Percentiles rank a stretch among this genome's conserved stretches.
These are phyloP conservation scores for Colletotrichum phormii DNA, from an alignment of 2,329 filamentous ascomycete genomes.

Conservation along the genomic window DNA sequence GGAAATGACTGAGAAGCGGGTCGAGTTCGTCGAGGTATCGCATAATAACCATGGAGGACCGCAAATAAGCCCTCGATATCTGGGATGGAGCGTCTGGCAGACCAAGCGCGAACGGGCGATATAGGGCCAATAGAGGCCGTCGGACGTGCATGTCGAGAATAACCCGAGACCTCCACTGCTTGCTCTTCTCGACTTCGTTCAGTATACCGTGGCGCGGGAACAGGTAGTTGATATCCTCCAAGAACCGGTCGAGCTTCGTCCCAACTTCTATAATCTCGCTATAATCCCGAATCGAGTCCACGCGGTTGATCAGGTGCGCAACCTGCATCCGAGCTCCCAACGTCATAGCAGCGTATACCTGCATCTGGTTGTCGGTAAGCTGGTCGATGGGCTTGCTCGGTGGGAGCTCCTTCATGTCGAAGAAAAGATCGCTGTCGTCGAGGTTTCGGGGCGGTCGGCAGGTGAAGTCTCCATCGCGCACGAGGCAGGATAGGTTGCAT, in stretches of 20 bases:
- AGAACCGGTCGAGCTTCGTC: slow-evolving; percentile 62
- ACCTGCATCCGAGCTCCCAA: slow-evolving; percentile 62
- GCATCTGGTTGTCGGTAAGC: slow-evolving; percentile 64
- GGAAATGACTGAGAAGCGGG: slow-evolving; percentile 57
- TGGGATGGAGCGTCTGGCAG: slow-evolving; percentile 61
- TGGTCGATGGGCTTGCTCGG: slow-evolving; percentile 62
- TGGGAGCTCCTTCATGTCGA: slow-evolving; percentile 61
- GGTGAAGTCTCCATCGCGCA: slow-evolving; percentile 65
- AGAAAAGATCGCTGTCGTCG: slow-evolving; percentile 61
- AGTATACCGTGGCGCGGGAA: slow-evolving; percentile 59
- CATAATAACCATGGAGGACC: slow-evolving; percentile 66
- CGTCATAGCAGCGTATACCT: slow-evolving; percentile 65
- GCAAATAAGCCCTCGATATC: slow-evolving; percentile 63
- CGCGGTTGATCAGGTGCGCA: slow-evolving; percentile 61
- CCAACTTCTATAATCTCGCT: slow-evolving; percentile 65
- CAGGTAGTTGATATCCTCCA: slow-evolving; percentile 66
- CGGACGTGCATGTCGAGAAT: slow-evolving; percentile 67
- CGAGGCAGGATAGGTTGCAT: slow-evolving; percentile 62
- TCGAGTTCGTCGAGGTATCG: slow-evolving; percentile 67
- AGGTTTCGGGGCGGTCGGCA: slow-evolving; percentile 65
- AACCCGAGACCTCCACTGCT: slow-evolving; percentile 63
- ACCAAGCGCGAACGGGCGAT: slow-evolving; percentile 67
- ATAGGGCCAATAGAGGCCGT: slow-evolving; percentile 63
- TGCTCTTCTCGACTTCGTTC: slow-evolving; percentile 57
- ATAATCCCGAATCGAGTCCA: slow-evolving; percentile 65